Conservation (phyloP, 148 eudicot genomes). For the Fagopyrum homotropicum region DNA sequence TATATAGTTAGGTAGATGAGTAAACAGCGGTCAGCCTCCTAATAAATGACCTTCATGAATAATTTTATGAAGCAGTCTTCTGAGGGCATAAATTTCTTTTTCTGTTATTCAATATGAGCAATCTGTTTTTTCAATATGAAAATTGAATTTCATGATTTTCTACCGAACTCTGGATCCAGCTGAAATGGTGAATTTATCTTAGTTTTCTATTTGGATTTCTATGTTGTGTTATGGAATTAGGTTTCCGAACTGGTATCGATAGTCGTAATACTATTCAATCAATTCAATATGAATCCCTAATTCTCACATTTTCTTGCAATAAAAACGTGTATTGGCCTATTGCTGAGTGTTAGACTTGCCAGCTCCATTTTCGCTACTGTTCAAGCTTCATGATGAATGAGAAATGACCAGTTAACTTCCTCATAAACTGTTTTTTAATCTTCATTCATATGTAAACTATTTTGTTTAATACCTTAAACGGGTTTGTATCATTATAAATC, state of each 20-base stretch:
- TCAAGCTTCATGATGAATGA: background rate
- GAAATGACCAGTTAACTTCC: background rate
- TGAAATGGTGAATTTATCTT: background rate
- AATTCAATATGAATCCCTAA: background rate
- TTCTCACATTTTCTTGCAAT: background rate
- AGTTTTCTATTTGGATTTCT: background rate
- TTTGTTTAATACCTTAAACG: background rate
- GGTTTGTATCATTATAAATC: background rate
- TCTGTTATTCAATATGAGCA: background rate
- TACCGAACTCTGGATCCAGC: background rate
- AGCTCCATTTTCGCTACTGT: background rate
- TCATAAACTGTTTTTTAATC: background rate
- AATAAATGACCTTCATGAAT: background rate
- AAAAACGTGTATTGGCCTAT: background rate
- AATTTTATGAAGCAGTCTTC: background rate
- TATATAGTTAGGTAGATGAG: background rate
- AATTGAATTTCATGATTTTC: background rate
- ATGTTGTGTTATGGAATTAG: background rate
- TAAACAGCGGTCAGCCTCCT: background rate
- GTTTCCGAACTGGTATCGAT: background rate
- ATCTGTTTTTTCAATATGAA: background rate
- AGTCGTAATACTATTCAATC: no score
- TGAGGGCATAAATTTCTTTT: background rate
- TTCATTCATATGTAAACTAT: background rate
- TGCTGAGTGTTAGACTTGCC: background rate